phyloP scores from a whole-genome alignment of 306 rosid genomes.

The Sophora flavescens region DNA sequence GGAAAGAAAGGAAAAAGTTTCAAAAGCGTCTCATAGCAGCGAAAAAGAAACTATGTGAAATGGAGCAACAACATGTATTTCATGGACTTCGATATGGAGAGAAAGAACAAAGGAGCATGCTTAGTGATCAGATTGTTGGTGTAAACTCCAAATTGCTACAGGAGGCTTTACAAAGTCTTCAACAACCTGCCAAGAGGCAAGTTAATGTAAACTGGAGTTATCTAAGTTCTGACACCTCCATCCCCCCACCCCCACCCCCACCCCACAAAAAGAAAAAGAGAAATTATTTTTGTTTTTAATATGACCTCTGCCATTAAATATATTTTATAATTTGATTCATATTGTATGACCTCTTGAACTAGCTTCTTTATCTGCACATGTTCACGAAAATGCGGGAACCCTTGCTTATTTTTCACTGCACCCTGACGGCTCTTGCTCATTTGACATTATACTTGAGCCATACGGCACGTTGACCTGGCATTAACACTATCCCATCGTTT shows the following conservation, averaged over 20 bases:
- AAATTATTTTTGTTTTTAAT: constrained; percentile 5
- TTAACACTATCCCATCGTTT: not conserved
- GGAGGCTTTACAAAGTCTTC: constrained; percentile 65
- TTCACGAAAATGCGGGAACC: no score
- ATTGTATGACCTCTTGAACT: not conserved
- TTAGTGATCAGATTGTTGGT: constrained; percentile 81
- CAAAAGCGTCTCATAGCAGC: constrained; percentile 86
- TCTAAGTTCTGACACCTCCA: constrained; percentile 25
- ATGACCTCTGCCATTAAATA: not conserved
- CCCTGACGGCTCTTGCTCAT: not conserved
- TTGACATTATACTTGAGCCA: not conserved
- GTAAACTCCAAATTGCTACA: constrained; percentile 76
- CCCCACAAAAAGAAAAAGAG: constrained; percentile 4
- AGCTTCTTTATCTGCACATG: no score
- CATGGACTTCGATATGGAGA: constrained; percentile 83
- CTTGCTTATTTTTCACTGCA: no score
- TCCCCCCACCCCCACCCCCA: not conserved
- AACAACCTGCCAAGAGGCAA: constrained; percentile 67
- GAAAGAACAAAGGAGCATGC: constrained; percentile 80
- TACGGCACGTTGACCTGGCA: not conserved
- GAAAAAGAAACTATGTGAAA: constrained; percentile 83
- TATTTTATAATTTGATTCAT: constrained; percentile 35
- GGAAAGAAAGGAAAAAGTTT: constrained; percentile 90
- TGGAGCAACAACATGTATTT: constrained; percentile 87
- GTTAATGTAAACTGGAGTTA: constrained; percentile 39